phyloP scores from a whole-genome alignment of 2,329 filamentous ascomycete species.

The Fusarium armeniacum region DNA sequence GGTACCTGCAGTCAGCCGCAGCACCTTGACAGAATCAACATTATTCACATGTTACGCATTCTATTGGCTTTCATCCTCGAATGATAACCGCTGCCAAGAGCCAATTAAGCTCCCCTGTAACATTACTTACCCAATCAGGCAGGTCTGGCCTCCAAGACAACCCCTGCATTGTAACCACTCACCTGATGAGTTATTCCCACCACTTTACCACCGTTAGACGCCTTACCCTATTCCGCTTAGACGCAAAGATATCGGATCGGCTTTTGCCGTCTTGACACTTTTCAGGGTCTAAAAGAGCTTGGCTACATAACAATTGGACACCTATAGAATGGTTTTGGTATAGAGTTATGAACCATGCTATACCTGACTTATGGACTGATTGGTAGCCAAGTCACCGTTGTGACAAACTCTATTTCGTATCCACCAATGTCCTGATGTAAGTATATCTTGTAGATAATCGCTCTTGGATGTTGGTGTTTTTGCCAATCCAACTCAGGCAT shows the following conservation, averaged over 20 bases:
- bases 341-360: conserved; percentile 5
- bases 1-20: too few relatives aligned
- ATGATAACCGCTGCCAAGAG: too few relatives aligned
- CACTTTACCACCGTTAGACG: conserved; percentile 27
- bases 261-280: conserved; percentile 15
- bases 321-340: conserved; percentile 5
- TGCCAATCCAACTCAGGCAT: background rate
- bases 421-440: background rate
- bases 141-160: background rate
- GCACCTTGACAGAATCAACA: too few relatives aligned
- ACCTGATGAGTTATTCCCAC: conserved; percentile 32
- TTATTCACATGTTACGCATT: too few relatives aligned
- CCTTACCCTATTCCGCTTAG: conserved; percentile 20
- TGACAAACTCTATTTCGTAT: conserved; percentile 14
- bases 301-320: background rate
- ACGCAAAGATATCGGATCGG: background rate
- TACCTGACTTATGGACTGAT: conserved; percentile 18
- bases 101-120: background rate
- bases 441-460: conserved; percentile 9
- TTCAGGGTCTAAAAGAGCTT: conserved; percentile 10
- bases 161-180: conserved; percentile 19
- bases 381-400: conserved; percentile 24
- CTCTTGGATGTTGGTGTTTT: background rate
- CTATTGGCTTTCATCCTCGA: too few relatives aligned
- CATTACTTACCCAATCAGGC: background rate